A percentile compares a stretch with the other conserved stretches of the same genome.
These are phyloP conservation scores for Pseudogymnoascus sp. DNA, from an alignment of 2,329 filamentous ascomycete genomes.

Conservation along the genomic window DNA sequence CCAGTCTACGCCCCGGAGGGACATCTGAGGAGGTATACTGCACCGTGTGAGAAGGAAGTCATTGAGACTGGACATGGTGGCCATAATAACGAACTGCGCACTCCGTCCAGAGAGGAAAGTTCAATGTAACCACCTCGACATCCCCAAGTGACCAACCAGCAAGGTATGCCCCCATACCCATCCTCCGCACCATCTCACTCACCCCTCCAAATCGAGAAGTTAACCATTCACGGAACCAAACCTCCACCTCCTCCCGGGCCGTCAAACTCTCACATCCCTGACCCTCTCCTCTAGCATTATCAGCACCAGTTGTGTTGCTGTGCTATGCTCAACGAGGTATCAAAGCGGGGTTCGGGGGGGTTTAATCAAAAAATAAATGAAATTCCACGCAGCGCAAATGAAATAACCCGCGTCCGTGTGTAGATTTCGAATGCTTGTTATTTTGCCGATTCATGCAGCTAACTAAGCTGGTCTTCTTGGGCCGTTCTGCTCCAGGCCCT, in stretches of 20 bases:
- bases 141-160: background rate
- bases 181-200: background rate
- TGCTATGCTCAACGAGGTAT: background rate
- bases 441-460: background rate
- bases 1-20: background rate
- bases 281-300: background rate
- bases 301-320: too few relatives aligned
- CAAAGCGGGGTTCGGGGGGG: background rate
- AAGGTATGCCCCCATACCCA: background rate
- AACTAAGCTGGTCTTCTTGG: background rate
- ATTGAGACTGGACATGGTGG: background rate
- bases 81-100: background rate
- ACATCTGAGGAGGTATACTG: background rate
- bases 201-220: background rate
- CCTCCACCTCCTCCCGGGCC: background rate
- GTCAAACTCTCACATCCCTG: background rate
- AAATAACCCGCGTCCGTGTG: background rate
- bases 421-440: background rate
- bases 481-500: background rate
- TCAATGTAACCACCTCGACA: background rate
- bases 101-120: background rate
- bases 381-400: background rate
- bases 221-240: background rate
- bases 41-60: background rate
- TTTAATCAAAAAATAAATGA: background rate